Evolutionary conservation across 192 early-diverging fungal genomes (phyloP).

Genomic region (Coemansia sp.): DNA sequence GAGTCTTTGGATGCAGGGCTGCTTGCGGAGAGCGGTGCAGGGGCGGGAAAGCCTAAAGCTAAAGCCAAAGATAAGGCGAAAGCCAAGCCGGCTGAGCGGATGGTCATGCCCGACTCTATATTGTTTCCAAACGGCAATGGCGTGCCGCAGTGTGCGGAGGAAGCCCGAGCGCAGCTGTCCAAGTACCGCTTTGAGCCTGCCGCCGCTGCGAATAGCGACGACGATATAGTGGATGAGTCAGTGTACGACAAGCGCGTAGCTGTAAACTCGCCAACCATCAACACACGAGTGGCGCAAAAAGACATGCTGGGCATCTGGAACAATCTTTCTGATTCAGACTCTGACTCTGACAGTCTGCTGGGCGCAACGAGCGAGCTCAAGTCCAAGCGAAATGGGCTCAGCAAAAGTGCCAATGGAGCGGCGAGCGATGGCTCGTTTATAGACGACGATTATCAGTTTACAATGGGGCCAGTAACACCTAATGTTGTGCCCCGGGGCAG

Average conservation of each 20-base stretch:
- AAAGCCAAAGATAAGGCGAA: constrained; percentile 12
- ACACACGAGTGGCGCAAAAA: constrained; percentile 39
- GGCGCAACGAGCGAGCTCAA: neutral
- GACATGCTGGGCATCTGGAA: constrained; percentile 53
- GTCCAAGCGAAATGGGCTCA: no score
- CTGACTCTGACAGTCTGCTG: constrained; percentile 25
- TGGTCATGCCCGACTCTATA: constrained; percentile 37
- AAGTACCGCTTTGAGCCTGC: constrained; percentile 22
- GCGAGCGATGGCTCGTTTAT: neutral
- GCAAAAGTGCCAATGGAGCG: neutral
- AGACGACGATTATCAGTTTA: constrained; percentile 55
- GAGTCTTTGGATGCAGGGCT: no score
- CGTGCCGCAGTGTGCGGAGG: constrained; percentile 39
- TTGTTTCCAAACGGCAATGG: constrained; percentile 34
- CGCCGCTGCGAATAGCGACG: constrained; percentile 8
- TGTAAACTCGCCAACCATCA: constrained; percentile 44
- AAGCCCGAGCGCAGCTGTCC: constrained; percentile 29
- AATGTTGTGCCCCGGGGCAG: constrained; percentile 28
- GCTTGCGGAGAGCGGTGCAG: constrained; percentile 10
- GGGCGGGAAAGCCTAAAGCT: neutral
- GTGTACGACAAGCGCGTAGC: constrained; percentile 13
- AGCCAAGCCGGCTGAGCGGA: constrained; percentile 13
- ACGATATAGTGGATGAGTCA: constrained; percentile 25
- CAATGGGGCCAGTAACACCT: constrained; percentile 51
- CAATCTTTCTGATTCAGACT: constrained; percentile 28